These are phyloP conservation scores for Rosa chinensis DNA, from an alignment of 306 rosid genomes.

Conservation along the genomic window DNA sequence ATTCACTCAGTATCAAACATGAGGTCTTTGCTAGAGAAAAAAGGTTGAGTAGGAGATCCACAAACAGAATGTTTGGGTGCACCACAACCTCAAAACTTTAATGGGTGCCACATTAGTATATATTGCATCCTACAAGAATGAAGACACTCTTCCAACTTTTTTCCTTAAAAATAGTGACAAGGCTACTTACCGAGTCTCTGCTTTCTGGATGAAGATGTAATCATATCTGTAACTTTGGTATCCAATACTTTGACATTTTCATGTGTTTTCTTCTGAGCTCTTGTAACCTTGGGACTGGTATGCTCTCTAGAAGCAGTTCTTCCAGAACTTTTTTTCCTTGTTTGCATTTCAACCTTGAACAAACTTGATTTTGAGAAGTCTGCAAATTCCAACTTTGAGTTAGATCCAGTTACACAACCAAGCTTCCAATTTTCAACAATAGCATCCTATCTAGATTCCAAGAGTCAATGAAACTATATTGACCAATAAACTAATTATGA, in stretches of 20 bases:
- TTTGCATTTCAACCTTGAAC: slow-evolving; percentile 57
- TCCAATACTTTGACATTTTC: slow-evolving; percentile 52
- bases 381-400: slow-evolving; percentile 16
- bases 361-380: slow-evolving; percentile 19
- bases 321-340: slow-evolving; percentile 61
- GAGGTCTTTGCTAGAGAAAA: not conserved
- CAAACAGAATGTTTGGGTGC: not conserved
- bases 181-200: slow-evolving; percentile 55
- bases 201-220: slow-evolving; percentile 79
- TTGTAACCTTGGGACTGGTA: slow-evolving; percentile 51
- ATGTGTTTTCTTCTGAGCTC: slow-evolving; percentile 63
- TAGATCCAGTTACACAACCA: slow-evolving; percentile 3
- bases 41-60: not conserved
- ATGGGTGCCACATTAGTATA: not conserved
- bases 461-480: not conserved
- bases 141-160: not conserved
- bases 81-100: not conserved
- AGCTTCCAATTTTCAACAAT: slow-evolving; percentile 27
- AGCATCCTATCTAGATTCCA: not conserved
- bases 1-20: not conserved
- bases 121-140: not conserved
- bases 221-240: slow-evolving; percentile 59
- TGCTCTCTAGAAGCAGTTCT: slow-evolving; percentile 51
- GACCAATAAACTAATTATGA: not conserved
- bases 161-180: not conserved